Evolutionary conservation across 169 alveolate genomes (phyloP).

Genomic region (Plasmodium adleri): DNA sequence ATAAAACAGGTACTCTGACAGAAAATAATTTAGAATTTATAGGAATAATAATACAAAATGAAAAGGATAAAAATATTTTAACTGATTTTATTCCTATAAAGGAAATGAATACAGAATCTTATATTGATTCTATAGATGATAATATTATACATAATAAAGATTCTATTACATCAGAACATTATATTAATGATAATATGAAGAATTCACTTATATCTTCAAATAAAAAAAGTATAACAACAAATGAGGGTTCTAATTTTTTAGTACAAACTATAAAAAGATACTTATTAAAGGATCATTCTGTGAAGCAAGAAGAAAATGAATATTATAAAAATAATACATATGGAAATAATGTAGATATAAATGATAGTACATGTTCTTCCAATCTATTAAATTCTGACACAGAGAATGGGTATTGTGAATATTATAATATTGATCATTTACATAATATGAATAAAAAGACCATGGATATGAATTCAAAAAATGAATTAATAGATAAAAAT

Average conservation of each 20-base stretch:
- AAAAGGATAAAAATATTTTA: neutral
- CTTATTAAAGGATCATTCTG: too few relatives aligned
- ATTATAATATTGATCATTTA: neutral
- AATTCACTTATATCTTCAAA: neutral
- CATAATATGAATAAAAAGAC: too few relatives aligned
- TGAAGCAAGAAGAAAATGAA: too few relatives aligned
- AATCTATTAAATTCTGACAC: neutral
- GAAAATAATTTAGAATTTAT: conserved; percentile 91
- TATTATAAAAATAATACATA: too few relatives aligned
- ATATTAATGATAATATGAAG: neutral
- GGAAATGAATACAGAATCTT: neutral
- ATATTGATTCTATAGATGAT: neutral
- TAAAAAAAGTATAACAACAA: neutral
- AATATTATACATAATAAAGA: neutral
- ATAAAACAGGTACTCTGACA: conserved; percentile 97
- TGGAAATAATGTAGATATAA: too few relatives aligned
- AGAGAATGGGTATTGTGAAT: neutral
- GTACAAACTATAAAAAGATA: neutral
- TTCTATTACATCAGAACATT: neutral
- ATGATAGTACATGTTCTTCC: too few relatives aligned
- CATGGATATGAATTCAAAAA: too few relatives aligned
- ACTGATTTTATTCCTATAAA: neutral
- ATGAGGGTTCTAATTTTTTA: neutral
- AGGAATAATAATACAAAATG: conserved; percentile 61
- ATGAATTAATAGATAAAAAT: too few relatives aligned